Evolutionary conservation across 495 filamentous ascomycete genomes (phyloP).

Genomic region (Penicillium arizonense): DNA sequence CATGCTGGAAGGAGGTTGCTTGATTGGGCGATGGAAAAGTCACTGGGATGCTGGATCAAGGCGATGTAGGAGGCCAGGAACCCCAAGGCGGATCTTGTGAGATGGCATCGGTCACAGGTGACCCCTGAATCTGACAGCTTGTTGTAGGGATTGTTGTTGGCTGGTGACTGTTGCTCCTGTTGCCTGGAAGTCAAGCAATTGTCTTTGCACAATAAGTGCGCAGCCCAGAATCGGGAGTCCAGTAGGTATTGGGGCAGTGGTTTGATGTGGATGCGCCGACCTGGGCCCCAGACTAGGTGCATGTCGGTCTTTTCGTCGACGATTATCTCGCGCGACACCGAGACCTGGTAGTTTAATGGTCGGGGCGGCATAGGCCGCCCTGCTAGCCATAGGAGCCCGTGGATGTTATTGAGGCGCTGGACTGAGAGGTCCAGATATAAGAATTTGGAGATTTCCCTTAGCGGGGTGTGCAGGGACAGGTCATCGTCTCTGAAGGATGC

Average conservation of each 20-base stretch:
- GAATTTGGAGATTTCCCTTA: background rate
- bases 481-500: background rate
- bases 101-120: background rate
- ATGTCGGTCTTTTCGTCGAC: slow-evolving; percentile 41
- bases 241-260: slow-evolving; percentile 45
- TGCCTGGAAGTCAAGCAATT: background rate
- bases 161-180: background rate
- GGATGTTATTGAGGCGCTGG: slow-evolving; percentile 28
- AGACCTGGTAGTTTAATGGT: slow-evolving; percentile 46
- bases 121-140: no score
- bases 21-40: slow-evolving; percentile 39
- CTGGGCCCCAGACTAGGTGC: slow-evolving; percentile 39
- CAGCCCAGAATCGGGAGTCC: slow-evolving; percentile 37
- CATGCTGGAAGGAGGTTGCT: slow-evolving; percentile 32
- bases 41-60: slow-evolving; percentile 42
- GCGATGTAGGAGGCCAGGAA: slow-evolving; percentile 44
- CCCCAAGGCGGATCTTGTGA: slow-evolving; percentile 30
- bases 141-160: background rate
- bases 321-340: slow-evolving; percentile 37
- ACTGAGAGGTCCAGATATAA: background rate
- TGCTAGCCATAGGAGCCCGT: slow-evolving; percentile 46
- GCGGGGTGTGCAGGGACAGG: background rate
- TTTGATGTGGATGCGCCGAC: slow-evolving; percentile 39
- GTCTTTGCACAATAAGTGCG: slow-evolving; percentile 6
- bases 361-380: slow-evolving; percentile 47